Conservation (phyloP, 2,329 filamentous ascomycete species). For the Calonectria crousiana region DNA sequence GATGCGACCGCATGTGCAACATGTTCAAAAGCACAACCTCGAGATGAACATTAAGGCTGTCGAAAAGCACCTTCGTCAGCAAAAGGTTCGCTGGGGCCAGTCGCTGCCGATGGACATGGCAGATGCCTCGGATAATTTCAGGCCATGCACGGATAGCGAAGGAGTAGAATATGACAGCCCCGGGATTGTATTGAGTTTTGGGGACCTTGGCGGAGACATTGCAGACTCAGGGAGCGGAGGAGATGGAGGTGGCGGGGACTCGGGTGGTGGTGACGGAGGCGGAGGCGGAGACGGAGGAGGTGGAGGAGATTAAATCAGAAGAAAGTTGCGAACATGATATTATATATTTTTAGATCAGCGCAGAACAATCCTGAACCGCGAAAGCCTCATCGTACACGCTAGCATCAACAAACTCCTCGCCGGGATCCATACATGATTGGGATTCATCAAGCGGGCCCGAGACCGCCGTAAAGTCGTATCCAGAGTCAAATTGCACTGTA, state of each 20-base stretch:
- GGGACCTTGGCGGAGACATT: neutral
- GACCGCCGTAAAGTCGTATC: neutral
- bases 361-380: neutral
- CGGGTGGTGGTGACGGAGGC: neutral
- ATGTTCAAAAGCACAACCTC: neutral
- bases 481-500: neutral
- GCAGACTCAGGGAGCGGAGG: neutral
- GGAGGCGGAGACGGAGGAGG: neutral
- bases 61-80: neutral
- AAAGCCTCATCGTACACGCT: neutral
- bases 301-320: neutral
- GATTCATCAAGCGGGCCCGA: neutral
- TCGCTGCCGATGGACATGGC: neutral
- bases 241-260: neutral
- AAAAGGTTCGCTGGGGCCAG: neutral
- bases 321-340: neutral
- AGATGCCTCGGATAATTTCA: neutral
- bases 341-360: neutral
- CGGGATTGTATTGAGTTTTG: neutral
- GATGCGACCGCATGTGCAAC: conserved; percentile 3
- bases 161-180: neutral
- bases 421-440: neutral
- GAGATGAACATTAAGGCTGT: neutral
- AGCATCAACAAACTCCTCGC: neutral
- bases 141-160: accelerated